These are phyloP conservation scores for Aspergillus cejpii DNA, from an alignment of 2,329 filamentous ascomycete genomes.

Conservation along the genomic window DNA sequence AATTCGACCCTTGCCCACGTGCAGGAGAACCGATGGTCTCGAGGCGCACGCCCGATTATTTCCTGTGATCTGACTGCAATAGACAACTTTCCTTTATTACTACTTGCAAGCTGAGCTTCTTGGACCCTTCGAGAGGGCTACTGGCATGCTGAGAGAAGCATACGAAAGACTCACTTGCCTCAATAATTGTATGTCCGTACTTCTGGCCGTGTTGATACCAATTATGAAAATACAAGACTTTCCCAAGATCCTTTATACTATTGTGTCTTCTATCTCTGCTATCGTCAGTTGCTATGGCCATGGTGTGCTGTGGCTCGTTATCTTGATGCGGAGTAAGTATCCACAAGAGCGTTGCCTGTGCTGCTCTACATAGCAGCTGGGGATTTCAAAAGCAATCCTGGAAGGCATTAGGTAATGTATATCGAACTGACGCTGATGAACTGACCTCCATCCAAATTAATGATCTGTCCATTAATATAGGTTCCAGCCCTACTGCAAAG, in stretches of 20 bases:
- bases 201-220: conserved; percentile 38
- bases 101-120: conserved; percentile 17
- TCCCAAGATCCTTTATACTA: conserved; percentile 13
- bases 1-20: conserved; percentile 97
- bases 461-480: conserved; percentile 46
- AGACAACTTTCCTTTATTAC: conserved; percentile 24
- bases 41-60: conserved; percentile 94
- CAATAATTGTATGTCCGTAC: conserved; percentile 33
- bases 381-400: conserved; percentile 8
- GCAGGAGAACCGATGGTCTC: conserved; percentile 99
- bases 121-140: conserved; percentile 23
- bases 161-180: conserved; percentile 24
- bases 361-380: conserved; percentile 1
- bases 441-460: conserved; percentile 27
- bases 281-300: background rate
- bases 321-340: background rate
- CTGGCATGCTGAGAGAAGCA: conserved; percentile 25
- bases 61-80: conserved; percentile 60
- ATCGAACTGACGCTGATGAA: background rate
- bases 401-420: no score
- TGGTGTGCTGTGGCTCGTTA: background rate
- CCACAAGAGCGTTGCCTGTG: background rate
- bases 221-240: conserved; percentile 38
- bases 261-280: background rate
- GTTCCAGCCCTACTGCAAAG: conserved; percentile 39